Base-by-base conservation (phyloP, 129 eudicot species). In the Erigeron canadensis region DNA sequence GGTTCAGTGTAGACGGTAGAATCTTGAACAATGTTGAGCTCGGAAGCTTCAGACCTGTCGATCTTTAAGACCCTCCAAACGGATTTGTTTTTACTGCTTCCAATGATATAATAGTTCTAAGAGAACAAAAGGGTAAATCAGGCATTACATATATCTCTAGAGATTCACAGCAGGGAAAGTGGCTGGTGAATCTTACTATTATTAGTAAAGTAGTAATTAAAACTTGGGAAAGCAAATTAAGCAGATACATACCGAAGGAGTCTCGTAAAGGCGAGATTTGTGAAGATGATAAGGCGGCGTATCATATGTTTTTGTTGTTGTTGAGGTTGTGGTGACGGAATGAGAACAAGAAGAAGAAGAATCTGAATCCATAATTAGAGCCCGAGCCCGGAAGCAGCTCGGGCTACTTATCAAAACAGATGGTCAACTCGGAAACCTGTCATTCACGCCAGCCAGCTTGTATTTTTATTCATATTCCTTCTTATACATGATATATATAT, bases 211-310 rank as follows among this genome's bases (percentile, higher is more conserved):
- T n/a, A n/a, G n/a, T n/a, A n/a, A 51, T 5, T 11, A 1, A n/a
- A 50, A 39, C 42, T 40, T n/a, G 63, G 50, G 21, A 12, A 5
- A 37, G 44, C 22, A 56, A 45, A 65, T 65, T 75, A 28, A 43
- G n/a, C n/a, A n/a, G n/a, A n/a, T n/a, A n/a, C n/a, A n/a, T 87
- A 92, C 98, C 96, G 96, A 83, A 42, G 83, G 84, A 70, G 98
- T 89, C 77, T 92, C 98, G 63, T 85, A 92, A 21, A 92, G 98
- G 68, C 80, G 85, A 83, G 84, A 92, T 73, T 92, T 92, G 68
- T 82, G 88, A 74, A 92, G 74, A 80, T 79, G 73, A 12, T 73
- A 51, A 69, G 34, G 34, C 1, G 34, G 34, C 34, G 3, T 28
- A 28, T 28, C 34, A 28, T 28, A 2, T 28, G 34, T 28, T 28